phyloP scores from a whole-genome alignment of 2,329 filamentous ascomycete species.

The Ciborinia camelliae region DNA sequence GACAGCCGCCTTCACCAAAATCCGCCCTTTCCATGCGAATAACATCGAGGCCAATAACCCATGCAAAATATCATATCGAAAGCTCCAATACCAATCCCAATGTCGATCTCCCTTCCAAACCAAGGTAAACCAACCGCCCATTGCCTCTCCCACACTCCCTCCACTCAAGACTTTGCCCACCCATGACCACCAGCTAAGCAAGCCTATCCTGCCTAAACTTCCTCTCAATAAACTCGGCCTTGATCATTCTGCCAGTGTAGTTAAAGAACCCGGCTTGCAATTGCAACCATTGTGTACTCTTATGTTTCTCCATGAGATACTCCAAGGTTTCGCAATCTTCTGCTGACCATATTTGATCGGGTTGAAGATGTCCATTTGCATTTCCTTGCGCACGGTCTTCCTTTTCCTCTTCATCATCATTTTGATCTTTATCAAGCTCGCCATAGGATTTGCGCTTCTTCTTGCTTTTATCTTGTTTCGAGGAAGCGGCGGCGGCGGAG shows the following conservation, averaged over 20 bases:
- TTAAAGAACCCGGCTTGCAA: slow-evolving; percentile 37
- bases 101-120: too few relatives aligned
- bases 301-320: slow-evolving; percentile 30
- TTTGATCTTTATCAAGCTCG: background rate
- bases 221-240: slow-evolving; percentile 32
- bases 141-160: background rate
- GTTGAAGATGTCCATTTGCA: slow-evolving; percentile 20
- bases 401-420: background rate
- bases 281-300: slow-evolving; percentile 34
- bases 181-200: background rate
- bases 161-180: background rate
- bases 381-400: background rate
- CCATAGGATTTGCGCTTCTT: slow-evolving; percentile 13
- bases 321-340: slow-evolving; percentile 35
- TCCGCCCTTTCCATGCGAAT: background rate
- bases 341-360: slow-evolving; percentile 30
- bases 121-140: background rate
- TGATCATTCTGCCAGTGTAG: slow-evolving; percentile 36
- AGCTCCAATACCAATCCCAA: background rate
- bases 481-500: background rate
- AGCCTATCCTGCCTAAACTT: slow-evolving; percentile 34
- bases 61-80: background rate
- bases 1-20: background rate
- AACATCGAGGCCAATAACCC: background rate
- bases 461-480: background rate